phyloP scores from a whole-genome alignment of 2,329 filamentous ascomycete genomes.

The Penicillium sp. region DNA sequence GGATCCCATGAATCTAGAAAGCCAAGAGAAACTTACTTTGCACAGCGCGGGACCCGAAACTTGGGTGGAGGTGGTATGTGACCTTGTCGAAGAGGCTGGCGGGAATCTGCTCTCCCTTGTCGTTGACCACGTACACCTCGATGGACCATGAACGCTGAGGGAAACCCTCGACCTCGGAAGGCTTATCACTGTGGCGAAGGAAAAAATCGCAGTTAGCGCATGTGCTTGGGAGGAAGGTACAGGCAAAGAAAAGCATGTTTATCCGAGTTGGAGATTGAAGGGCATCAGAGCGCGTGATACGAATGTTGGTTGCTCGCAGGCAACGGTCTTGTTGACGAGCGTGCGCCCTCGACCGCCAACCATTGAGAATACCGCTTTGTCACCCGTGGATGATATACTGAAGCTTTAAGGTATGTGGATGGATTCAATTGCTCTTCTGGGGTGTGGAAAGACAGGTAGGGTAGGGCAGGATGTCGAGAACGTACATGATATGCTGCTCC shows the following conservation, averaged over 20 bases:
- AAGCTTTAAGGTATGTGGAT: background rate
- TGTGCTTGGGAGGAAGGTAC: background rate
- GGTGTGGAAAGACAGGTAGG: background rate
- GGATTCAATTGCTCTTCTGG: background rate
- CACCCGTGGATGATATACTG: background rate
- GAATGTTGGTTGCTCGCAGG: background rate
- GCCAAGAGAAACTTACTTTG: constrained; percentile 67
- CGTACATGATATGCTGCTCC: constrained; percentile 85
- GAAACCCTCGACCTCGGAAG: constrained; percentile 79
- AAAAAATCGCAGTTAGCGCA: background rate
- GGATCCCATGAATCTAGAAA: background rate
- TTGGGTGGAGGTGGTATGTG: constrained; percentile 89
- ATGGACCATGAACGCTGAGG: constrained; percentile 94
- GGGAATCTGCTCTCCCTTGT: constrained; percentile 78
- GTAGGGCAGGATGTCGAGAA: constrained; percentile 25
- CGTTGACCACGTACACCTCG: constrained; percentile 79
- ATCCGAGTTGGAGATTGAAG: background rate
- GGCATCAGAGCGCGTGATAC: background rate
- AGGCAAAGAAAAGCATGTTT: background rate
- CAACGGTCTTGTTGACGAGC: background rate
- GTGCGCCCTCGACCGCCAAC: background rate
- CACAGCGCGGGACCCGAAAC: constrained; percentile 76
- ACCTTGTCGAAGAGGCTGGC: constrained; percentile 90
- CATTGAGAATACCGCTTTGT: background rate
- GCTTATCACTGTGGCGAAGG: constrained; percentile 65